Evolutionary conservation across 805 yeast species (phyloP), one percentile per base, ranked within the genome.

Genomic region (Kodamaea jinghongensis): DNA sequence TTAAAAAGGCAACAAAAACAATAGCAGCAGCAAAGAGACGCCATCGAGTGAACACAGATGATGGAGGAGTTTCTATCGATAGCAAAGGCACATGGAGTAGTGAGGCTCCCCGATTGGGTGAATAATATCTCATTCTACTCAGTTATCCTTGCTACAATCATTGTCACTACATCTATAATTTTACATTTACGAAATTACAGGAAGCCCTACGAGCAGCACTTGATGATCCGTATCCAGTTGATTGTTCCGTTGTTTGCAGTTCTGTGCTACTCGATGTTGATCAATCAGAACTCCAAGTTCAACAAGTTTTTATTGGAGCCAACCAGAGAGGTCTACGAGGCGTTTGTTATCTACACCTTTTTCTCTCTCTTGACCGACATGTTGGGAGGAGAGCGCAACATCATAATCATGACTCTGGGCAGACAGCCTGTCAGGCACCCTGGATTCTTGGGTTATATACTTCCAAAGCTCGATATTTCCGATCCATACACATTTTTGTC

Each of bases 331-430:
- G 78, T 91, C 1, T 93, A 93, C 61, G 99, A 93, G 61, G 97
- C 98, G 0, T 87, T 93, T 63, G 96, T 90, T 25, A 86, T 93
- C 25, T 93, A 93, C 61, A 88, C 96, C 2, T 93, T 93, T 58
- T 91, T 86, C 67, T 76, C 91, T 23, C 70, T 89, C 20, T 67
- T 93, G 39, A 88, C 95, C 0, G 77, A 81, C 46, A 76, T 88
- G 67, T 70, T 93, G 7, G 98, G 97, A 0, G 99, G 99, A 12
- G 99, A 95, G 56, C 71, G 95, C 36, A 79, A 79, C 43, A 88
- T 93, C 17, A 82, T 93, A 23, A 77, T 86, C 36, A 65, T 71
- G 44, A 70, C 86, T 15, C 74, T 84, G 34, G 88, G 93, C 2
- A 70, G 91, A 31, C 71, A 75, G 17, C 95, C 96, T 0, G 77